These are phyloP conservation scores for Davidsoniella virescens DNA, from an alignment of 2,329 filamentous ascomycete species.

Conservation along the genomic window DNA sequence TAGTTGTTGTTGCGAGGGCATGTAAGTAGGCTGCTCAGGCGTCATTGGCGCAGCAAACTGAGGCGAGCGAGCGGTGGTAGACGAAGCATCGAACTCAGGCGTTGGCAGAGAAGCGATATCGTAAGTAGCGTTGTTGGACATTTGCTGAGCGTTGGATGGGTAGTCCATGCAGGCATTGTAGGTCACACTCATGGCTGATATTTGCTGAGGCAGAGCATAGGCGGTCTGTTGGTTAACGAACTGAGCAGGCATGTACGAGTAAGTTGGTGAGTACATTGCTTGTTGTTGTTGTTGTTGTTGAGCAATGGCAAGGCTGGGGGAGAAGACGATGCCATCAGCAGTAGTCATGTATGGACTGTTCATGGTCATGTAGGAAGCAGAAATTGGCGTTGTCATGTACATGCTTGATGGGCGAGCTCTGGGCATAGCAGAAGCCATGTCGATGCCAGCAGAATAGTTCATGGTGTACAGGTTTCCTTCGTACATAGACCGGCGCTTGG, in stretches of 20 bases:
- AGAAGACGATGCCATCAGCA: slow-evolving; percentile 8
- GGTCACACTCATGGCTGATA: neutral
- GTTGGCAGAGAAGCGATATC: slow-evolving; percentile 2
- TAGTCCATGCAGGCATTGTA: neutral
- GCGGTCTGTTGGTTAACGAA: neutral
- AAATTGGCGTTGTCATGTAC: slow-evolving; percentile 5
- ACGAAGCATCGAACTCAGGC: slow-evolving; percentile 5
- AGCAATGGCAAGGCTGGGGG: slow-evolving; percentile 1
- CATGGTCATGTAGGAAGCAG: neutral
- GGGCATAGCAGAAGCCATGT: slow-evolving; percentile 3
- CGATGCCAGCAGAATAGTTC: neutral
- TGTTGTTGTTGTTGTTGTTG: slow-evolving; percentile 3
- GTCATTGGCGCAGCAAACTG: slow-evolving; percentile 5
- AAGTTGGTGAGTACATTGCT: neutral
- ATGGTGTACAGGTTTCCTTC: slow-evolving; percentile 3
- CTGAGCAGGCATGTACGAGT: neutral
- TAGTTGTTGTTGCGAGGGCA: neutral
- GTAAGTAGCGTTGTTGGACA: slow-evolving; percentile 3
- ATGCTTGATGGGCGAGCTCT: slow-evolving; percentile 7
- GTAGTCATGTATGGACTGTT: slow-evolving; percentile 4
- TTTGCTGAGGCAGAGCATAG: neutral
- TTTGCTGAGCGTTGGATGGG: too few relatives aligned
- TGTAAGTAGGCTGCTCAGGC: slow-evolving; percentile 1
- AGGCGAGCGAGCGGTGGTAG: neutral
- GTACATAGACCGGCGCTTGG: slow-evolving; percentile 12